Evolutionary conservation across 2,329 filamentous ascomycete genomes (phyloP).

Genomic region (Sporothrix sp.): DNA sequence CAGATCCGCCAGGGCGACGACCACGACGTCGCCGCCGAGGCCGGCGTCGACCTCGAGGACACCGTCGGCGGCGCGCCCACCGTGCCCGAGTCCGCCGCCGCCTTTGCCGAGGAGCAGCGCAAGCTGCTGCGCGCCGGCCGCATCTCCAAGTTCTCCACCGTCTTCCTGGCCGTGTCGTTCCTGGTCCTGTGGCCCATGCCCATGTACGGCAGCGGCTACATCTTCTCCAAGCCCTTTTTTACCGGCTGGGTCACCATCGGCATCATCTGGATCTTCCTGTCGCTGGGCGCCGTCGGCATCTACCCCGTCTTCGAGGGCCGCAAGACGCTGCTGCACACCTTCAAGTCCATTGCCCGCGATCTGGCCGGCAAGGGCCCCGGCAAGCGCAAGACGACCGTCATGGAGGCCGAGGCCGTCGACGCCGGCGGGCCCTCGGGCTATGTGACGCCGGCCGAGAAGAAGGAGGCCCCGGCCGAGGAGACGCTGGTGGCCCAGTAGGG

Average conservation of each 20-base stretch:
- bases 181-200: slow-evolving; percentile 87
- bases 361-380: slow-evolving; percentile 35
- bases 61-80: slow-evolving; percentile 36
- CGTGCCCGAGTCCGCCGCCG: slow-evolving; percentile 23
- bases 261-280: slow-evolving; percentile 72
- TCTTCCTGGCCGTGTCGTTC: slow-evolving; percentile 42
- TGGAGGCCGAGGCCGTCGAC: slow-evolving; percentile 15
- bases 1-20: slow-evolving; percentile 72
- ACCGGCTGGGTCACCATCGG: slow-evolving; percentile 70
- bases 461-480: slow-evolving; percentile 5
- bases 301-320: slow-evolving; percentile 77
- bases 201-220: slow-evolving; percentile 72
- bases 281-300: slow-evolving; percentile 61
- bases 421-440: slow-evolving; percentile 12
- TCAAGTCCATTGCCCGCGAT: slow-evolving; percentile 53
- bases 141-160: slow-evolving; percentile 26
- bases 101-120: slow-evolving; percentile 33
- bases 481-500: background rate
- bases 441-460: slow-evolving; percentile 18
- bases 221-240: slow-evolving; percentile 76
- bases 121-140: slow-evolving; percentile 25
- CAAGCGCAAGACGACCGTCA: slow-evolving; percentile 13
- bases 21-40: slow-evolving; percentile 54
- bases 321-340: slow-evolving; percentile 51
- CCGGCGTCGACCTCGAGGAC: slow-evolving; percentile 56